Evolutionary conservation across 805 yeast species (phyloP), one percentile per base, ranked within the genome.

Genomic region (Saccharomycopsis fodiens): DNA sequence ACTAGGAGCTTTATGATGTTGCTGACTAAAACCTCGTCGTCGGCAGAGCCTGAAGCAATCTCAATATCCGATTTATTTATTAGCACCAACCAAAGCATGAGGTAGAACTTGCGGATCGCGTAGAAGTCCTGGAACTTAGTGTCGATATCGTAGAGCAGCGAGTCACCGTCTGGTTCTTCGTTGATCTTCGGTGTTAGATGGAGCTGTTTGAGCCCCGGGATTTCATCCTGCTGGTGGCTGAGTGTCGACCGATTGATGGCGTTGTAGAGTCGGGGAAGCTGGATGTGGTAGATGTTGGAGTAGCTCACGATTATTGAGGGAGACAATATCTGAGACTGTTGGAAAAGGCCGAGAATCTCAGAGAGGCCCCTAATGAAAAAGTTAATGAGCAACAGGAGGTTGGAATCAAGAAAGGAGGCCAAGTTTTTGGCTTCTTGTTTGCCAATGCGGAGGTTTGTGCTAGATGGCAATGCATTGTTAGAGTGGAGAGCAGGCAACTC

Each of bases 111-210:
- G 23, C 50, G 29, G n/a, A 42, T 16, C 17, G 35, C 8, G 23
- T 45, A 45, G 32, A 45, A 41, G n/a, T 41, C 41, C 22, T 44
- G 40, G 23, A 39, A 39, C 25, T 32, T 23, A 10, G 29, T 30
- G 13, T 38, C 15, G 20, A 32, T 32, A 32, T 32, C 36, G 10
- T 7, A 25, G 10, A 25, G 10, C 29, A 10, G 10, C 29, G 10
- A 25, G 36, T 32, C 20, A 6, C 15, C 7, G 20, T 32, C 36
- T 32, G 8, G 8, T 7, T 10, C 8, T 25, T 25, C 10, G 29
- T 25, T 25, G 10, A 25, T 6, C 12, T 32, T 32, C 20, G 36
- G 36, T 7, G 29, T 25, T 17, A 32, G 20, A 15, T 32, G 36
- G 15, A 32, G 36, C 15, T 15, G 36, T 32, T 32, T 32, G 10